Evolutionary conservation across 2,329 filamentous ascomycete species (phyloP), one percentile per base, ranked within the genome.

Genomic region (Cladosporium sphaerospermum): DNA sequence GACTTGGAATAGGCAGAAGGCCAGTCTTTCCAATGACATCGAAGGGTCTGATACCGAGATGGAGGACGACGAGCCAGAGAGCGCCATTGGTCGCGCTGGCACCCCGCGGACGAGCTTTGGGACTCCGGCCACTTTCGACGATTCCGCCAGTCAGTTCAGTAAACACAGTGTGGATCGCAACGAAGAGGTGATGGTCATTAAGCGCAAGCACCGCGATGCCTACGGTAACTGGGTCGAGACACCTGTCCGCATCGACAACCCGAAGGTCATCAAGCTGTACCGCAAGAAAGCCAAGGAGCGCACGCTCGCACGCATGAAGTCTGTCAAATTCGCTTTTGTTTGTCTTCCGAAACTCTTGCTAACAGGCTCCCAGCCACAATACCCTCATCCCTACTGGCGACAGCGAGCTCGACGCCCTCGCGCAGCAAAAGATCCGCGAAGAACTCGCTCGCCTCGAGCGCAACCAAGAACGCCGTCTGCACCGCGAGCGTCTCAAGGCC

Each of bases 1-100:
- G 56, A 96, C 97, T 56, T 99, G 93, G 93, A 85, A 89, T 56
- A 84, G 86, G 60, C 92, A 97, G 69, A 89, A 86, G 69, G 73
- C 80, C 11, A 92, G 86, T 49, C 76, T 97, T 6, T 84, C 84
- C 6, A 87, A 93, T 54, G 75, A 75, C 1, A 79, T 85, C 44
- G 85, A 89, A 55, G 84, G 89, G 56, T 89, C 89, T 32, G 88
- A 93, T 59, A 75, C 81, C 8, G 86, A 90, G 45, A 79, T 78
- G 63, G 84, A 88, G 55, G 78, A 81, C 55, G 73, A 77, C 10
- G 77, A 77, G 54, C 73, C 74, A 23, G 75, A 77, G n/a, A 67
- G 69, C 16, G 66, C 64, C 18, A 62, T 63, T 28, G 64, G 62
- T 33, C 71, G 73, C 44, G 77, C 75, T 56, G 75, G 79, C 3